Evolutionary conservation across 1,284 basidiomycete genomes (phyloP), one percentile per base, ranked within the genome.

Genomic region (Marasmius fiardii): DNA sequence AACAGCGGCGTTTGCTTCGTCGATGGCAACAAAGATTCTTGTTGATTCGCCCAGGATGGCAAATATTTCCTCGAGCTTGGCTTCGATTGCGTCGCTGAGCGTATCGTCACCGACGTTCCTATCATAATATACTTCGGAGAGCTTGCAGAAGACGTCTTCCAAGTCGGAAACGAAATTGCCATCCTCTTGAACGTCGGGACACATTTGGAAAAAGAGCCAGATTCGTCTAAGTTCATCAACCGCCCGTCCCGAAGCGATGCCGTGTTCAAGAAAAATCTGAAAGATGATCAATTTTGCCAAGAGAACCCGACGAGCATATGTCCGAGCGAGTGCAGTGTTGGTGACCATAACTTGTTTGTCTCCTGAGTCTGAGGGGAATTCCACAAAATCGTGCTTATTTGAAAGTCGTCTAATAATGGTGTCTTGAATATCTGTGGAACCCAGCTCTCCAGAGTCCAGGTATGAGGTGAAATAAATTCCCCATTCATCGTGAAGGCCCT

Each of bases 401-500:
- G 21, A 6, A 20, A 43, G 21, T 12, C n/a, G 7, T 11, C 21
- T 10, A 21, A 24, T 7, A 5, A 53, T 26, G 23, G n/a, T 26
- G 20, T 53, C 14, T 14, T 49, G 47, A 18, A 53, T 33, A 53
- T 53, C 51, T 8, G 14, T 10, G 3, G 44, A 26, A 4, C 44
- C 43, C 14, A 54, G 43, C 3, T 8, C 18, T 14, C 4, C 14
- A 23, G 43, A 47, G 24, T 54, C 52, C 16, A 54, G 43, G 4
- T 14, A 10, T 14, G 52, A 43, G 2, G 52, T 54, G n/a, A 54
- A 39, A 34, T 45, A 54, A 24, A 54, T 7, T 16, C 52, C 52
- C 52, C 52, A 54, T 14, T 54, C 18, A 16, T 21, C 43, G 23
- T 43, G 47, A 12, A 54, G 43, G 16, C 52, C 43, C 48, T 54